Percentiles rank a stretch among this genome's conserved stretches.
These are phyloP conservation scores for Candida wancherniae DNA, from an alignment of 805 yeast genomes.

Conservation along the genomic window DNA sequence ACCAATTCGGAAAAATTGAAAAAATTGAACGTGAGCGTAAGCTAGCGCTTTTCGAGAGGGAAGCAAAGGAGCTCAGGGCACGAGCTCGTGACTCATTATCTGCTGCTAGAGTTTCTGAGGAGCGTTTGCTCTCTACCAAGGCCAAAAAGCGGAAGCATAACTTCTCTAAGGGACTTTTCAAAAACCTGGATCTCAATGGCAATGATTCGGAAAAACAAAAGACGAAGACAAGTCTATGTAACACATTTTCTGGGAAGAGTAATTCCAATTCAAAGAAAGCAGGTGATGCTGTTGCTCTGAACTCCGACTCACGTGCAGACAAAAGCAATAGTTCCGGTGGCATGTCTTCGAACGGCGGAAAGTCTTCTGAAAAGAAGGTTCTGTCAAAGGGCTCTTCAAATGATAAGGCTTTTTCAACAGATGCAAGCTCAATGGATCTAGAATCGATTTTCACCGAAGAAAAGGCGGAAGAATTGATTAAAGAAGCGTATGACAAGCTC, in stretches of 20 bases:
- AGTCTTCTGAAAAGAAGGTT: neutral
- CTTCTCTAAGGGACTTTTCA: too few relatives aligned
- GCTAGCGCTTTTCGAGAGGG: conserved; percentile 31
- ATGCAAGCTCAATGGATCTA: neutral
- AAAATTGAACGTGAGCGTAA: conserved; percentile 60
- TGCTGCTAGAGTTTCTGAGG: conserved; percentile 3
- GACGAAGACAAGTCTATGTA: too few relatives aligned
- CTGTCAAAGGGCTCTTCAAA: neutral
- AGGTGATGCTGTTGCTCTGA: too few relatives aligned
- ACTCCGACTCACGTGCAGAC: too few relatives aligned
- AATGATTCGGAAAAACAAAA: neutral
- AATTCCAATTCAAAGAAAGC: too few relatives aligned
- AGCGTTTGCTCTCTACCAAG: conserved; percentile 2
- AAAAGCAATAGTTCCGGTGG: too few relatives aligned
- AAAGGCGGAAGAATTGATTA: conserved; percentile 25
- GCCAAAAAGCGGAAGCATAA: conserved; percentile 2
- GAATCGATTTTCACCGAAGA: conserved; percentile 13
- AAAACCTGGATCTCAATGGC: too few relatives aligned
- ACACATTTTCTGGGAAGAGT: too few relatives aligned
- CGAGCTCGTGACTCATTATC: conserved; percentile 8
- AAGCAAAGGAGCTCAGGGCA: conserved; percentile 16
- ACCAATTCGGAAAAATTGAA: conserved; percentile 61
- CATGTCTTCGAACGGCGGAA: too few relatives aligned
- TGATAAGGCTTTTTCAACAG: neutral
- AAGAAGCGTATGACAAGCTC: conserved; percentile 23